A percentile compares a stretch with the other conserved stretches of the same genome.
Evolutionary conservation across 2,329 filamentous ascomycete genomes (phyloP).

Genomic region (Pseudocercospora macadamiae): DNA sequence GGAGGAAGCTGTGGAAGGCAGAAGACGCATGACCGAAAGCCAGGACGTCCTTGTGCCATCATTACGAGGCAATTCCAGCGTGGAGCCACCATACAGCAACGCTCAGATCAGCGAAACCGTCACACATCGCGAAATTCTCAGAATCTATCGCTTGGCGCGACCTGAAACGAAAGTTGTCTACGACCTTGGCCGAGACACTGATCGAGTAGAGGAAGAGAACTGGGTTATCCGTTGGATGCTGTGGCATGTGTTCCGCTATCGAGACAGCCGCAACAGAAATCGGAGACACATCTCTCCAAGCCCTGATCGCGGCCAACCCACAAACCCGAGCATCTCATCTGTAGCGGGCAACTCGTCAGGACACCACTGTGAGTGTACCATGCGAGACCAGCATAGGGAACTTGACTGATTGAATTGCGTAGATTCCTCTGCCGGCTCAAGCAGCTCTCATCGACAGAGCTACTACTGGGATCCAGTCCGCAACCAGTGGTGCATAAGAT

Average conservation of each 20-base stretch:
- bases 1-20: slow-evolving; percentile 48
- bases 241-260: slow-evolving; percentile 56
- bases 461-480: slow-evolving; percentile 40
- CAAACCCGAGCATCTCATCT: slow-evolving; percentile 20
- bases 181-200: slow-evolving; percentile 45
- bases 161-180: slow-evolving; percentile 46
- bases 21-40: slow-evolving; percentile 46
- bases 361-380: slow-evolving; percentile 12
- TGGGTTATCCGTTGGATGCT: slow-evolving; percentile 57
- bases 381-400: slow-evolving; percentile 1
- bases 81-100: slow-evolving; percentile 48
- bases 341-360: slow-evolving; percentile 13
- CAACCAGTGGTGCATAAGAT: slow-evolving; percentile 28
- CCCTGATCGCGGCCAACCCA: slow-evolving; percentile 20
- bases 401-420: background rate
- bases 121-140: slow-evolving; percentile 49
- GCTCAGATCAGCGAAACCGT: slow-evolving; percentile 53
- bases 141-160: slow-evolving; percentile 45
- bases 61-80: slow-evolving; percentile 34
- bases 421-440: slow-evolving; percentile 10
- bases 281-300: slow-evolving; percentile 30
- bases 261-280: slow-evolving; percentile 45
- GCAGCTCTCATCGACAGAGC: slow-evolving; percentile 23
- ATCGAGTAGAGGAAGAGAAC: slow-evolving; percentile 49
- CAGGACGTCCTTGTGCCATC: slow-evolving; percentile 44